A percentile compares a stretch with the other conserved stretches of the same genome.
These are phyloP conservation scores for Syzygium syzygioides DNA, from an alignment of 441 rosid genomes.

Conservation along the genomic window DNA sequence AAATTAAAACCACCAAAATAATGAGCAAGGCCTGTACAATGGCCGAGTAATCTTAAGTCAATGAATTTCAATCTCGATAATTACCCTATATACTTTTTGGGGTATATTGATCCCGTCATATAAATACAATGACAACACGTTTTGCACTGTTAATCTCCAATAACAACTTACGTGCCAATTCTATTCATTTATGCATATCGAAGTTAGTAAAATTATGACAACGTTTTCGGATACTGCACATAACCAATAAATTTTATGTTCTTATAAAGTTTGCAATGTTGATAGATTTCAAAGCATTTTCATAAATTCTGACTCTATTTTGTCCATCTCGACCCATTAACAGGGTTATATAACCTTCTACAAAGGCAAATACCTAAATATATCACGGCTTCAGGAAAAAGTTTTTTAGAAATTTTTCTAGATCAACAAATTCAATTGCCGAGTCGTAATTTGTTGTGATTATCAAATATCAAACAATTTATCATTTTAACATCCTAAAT, in stretches of 20 bases:
- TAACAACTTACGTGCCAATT: background rate
- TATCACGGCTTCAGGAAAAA: background rate
- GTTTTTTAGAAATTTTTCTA: background rate
- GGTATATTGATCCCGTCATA: background rate
- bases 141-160: background rate
- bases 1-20: background rate
- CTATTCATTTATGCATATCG: background rate
- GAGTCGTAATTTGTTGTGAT: too few relatives aligned
- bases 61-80: background rate
- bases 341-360: background rate
- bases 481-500: too few relatives aligned
- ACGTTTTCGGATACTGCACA: background rate
- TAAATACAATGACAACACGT: background rate
- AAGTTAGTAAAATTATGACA: background rate
- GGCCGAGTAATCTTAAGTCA: background rate
- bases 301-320: background rate
- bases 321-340: background rate
- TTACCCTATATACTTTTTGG: background rate
- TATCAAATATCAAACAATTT: too few relatives aligned
- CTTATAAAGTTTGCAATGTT: background rate
- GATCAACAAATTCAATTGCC: background rate
- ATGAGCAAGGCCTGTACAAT: background rate
- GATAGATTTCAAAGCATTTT: background rate
- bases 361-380: background rate
- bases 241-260: background rate